These are phyloP conservation scores for Lecanicillium sp. DNA, from an alignment of 2,329 filamentous ascomycete species.

Conservation along the genomic window DNA sequence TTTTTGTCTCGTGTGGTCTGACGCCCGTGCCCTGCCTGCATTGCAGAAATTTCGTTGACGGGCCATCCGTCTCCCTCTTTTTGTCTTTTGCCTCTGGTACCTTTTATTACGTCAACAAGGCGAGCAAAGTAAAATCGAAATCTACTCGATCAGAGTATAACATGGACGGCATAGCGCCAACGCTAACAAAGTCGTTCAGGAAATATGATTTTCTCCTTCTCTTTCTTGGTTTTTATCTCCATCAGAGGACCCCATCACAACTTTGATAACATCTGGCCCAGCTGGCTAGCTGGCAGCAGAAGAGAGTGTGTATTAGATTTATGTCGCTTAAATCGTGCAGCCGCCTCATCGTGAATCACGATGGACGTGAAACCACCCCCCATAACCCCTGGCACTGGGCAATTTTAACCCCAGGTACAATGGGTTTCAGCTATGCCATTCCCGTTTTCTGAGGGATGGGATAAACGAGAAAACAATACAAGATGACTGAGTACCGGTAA, in stretches of 20 bases:
- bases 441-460: not conserved
- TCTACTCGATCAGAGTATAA: too few species aligned
- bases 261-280: too few species aligned
- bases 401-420: not conserved
- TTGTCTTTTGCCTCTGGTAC: too few species aligned
- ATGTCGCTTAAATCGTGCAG: conserved; percentile 2
- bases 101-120: not conserved
- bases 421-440: not conserved
- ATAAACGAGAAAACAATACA: not conserved
- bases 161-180: too few species aligned
- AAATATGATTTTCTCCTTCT: too few species aligned
- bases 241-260: too few species aligned
- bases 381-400: not conserved
- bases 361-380: not conserved
- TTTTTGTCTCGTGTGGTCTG: conserved; percentile 2
- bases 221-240: too few species aligned
- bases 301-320: too few species aligned
- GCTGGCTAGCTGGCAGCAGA: too few species aligned
- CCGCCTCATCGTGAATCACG: not conserved
- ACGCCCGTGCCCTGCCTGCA: not conserved
- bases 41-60: not conserved
- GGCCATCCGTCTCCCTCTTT: not conserved
- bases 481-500: not conserved
- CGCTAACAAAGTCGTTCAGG: too few species aligned
- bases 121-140: too few species aligned